Conservation (phyloP, 2,329 filamentous ascomycete genomes). For the Colletotrichum eleusines region DNA sequence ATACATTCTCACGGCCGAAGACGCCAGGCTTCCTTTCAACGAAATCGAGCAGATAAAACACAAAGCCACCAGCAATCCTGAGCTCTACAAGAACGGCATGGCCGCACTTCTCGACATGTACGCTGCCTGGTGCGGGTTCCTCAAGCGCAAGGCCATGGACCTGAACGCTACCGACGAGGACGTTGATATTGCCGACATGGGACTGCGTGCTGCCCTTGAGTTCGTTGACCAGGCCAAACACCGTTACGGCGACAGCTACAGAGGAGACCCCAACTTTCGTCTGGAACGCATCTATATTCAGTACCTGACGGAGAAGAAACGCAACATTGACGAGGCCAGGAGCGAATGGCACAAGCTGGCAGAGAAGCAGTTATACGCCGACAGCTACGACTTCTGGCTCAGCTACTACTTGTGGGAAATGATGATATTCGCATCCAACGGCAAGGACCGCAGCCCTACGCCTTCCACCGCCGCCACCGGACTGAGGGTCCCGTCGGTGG, state of each 20-base stretch:
- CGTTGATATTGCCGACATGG: conserved; percentile 89
- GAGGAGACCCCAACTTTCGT: conserved; percentile 89
- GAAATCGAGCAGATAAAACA: conserved; percentile 93
- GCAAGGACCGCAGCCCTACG: conserved; percentile 65
- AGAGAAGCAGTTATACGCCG: conserved; percentile 72
- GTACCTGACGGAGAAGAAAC: conserved; percentile 87
- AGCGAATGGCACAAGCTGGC: conserved; percentile 80
- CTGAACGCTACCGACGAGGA: conserved; percentile 82
- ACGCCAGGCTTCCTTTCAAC: conserved; percentile 79
- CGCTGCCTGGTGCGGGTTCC: conserved; percentile 92
- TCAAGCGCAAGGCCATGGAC: conserved; percentile 86
- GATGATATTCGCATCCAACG: conserved; percentile 66
- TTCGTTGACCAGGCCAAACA: conserved; percentile 83
- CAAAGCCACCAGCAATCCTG: conserved; percentile 85
- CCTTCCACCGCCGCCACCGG: conserved; percentile 59
- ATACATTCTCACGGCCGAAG: conserved; percentile 86
- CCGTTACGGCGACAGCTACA: conserved; percentile 79
- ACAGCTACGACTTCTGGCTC: conserved; percentile 94
- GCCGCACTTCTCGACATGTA: conserved; percentile 92
- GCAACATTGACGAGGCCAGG: conserved; percentile 81
- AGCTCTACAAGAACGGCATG: conserved; percentile 88
- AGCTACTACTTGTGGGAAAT: conserved; percentile 95
- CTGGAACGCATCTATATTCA: conserved; percentile 94
- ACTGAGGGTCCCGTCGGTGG: conserved; percentile 75
- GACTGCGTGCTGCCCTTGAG: conserved; percentile 86